Evolutionary conservation across 2,329 filamentous ascomycete genomes (phyloP).

Genomic region (Aspergillus candidus): DNA sequence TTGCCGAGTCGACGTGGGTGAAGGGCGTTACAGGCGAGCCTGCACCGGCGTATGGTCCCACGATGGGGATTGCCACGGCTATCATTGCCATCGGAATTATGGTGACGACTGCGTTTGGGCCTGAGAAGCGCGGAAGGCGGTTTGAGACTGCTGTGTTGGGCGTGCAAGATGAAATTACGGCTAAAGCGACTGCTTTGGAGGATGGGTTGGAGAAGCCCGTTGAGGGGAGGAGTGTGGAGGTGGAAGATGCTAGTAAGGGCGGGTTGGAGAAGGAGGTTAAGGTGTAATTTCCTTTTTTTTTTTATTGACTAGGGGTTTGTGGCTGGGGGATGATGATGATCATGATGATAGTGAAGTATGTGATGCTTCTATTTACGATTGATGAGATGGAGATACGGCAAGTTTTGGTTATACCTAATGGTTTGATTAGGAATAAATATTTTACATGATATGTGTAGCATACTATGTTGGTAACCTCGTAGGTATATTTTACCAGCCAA

Average conservation of each 20-base stretch:
- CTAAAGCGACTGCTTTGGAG: conserved; percentile 19
- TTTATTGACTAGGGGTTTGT: no score
- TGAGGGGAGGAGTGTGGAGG: conserved; percentile 3
- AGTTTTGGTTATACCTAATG: no score
- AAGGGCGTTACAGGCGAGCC: conserved; percentile 48
- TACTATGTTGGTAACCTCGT: not conserved
- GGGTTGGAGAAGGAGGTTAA: conserved; percentile 17
- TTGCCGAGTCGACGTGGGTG: conserved; percentile 59
- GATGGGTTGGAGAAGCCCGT: conserved; percentile 9
- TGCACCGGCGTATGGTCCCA: conserved; percentile 66
- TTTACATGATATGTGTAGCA: no score
- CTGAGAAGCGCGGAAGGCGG: conserved; percentile 64
- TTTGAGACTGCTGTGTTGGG: conserved; percentile 58
- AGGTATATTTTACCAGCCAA: no score
- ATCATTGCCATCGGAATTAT: conserved; percentile 68
- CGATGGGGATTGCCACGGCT: conserved; percentile 69
- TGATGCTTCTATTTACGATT: no score
- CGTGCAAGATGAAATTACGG: conserved; percentile 11
- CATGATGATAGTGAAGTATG: not conserved
- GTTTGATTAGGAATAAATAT: no score
- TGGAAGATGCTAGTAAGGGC: conserved; percentile 19
- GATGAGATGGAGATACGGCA: no score
- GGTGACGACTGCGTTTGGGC: conserved; percentile 62
- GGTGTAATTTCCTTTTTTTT: not conserved
- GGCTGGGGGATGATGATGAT: not conserved